phyloP scores from a whole-genome alignment of 2,329 filamentous ascomycete species.

The Phyllosticta paracitricarpa region DNA sequence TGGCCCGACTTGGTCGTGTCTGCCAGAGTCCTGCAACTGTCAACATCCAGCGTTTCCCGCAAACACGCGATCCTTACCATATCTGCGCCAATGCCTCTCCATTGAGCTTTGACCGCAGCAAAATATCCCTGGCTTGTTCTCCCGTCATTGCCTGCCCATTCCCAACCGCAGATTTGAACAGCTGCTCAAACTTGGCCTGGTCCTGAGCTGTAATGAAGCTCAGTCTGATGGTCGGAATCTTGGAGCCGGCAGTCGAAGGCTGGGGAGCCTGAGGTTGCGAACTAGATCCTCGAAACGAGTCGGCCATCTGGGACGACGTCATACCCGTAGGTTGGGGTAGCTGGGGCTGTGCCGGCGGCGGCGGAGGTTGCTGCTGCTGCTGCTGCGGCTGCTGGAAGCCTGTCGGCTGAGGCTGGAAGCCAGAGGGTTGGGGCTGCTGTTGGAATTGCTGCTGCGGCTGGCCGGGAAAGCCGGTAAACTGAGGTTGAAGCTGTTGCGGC shows the following conservation, averaged over 20 bases:
- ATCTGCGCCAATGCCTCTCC: slow-evolving; percentile 86
- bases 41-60: slow-evolving; percentile 11
- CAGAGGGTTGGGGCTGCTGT: slow-evolving; percentile 27
- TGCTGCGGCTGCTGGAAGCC: slow-evolving; percentile 27
- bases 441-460: slow-evolving; percentile 35
- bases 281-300: slow-evolving; percentile 43
- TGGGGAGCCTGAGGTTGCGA: slow-evolving; percentile 29
- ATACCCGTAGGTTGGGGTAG: slow-evolving; percentile 47
- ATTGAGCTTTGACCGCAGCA: slow-evolving; percentile 78
- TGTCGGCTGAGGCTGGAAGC: slow-evolving; percentile 20
- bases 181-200: slow-evolving; percentile 91
- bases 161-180: slow-evolving; percentile 92
- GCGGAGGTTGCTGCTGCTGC: slow-evolving; percentile 41
- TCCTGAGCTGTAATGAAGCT: slow-evolving; percentile 94
- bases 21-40: slow-evolving; percentile 60
- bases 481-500: slow-evolving; percentile 23
- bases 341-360: slow-evolving; percentile 32
- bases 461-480: slow-evolving; percentile 41
- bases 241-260: slow-evolving; percentile 51
- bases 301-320: slow-evolving; percentile 55
- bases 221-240: slow-evolving; percentile 86
- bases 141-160: slow-evolving; percentile 76
- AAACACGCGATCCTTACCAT: slow-evolving; percentile 49
- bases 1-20: slow-evolving; percentile 96
- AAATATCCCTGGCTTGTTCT: slow-evolving; percentile 82